Conservation (phyloP, 73 alveolate species). For the Diophrys sp. region DNA sequence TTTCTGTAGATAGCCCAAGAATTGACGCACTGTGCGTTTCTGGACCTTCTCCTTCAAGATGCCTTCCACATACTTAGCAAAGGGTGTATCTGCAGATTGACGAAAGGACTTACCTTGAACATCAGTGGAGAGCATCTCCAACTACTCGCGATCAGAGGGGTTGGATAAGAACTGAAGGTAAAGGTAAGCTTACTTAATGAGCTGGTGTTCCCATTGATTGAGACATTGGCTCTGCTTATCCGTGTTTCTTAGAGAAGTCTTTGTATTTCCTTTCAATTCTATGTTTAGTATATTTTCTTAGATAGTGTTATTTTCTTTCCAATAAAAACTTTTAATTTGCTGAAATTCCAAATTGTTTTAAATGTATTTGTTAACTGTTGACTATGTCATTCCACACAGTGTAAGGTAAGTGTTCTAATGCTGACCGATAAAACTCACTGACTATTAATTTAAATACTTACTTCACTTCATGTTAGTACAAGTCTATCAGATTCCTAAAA, state of each 20-base stretch:
- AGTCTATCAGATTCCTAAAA: background rate
- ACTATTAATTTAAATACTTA: background rate
- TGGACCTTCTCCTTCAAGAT: background rate
- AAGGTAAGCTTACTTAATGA: background rate
- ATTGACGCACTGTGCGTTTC: background rate
- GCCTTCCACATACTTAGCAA: background rate
- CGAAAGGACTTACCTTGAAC: background rate
- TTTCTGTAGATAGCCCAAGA: background rate
- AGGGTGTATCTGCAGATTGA: background rate
- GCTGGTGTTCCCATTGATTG: background rate
- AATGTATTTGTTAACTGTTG: background rate
- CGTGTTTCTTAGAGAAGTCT: background rate
- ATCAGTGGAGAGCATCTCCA: background rate
- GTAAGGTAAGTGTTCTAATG: slow-evolving; percentile 1
- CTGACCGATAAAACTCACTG: background rate
- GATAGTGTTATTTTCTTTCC: background rate
- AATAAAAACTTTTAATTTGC: background rate
- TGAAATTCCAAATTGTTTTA: background rate
- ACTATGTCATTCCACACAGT: slow-evolving; percentile 1
- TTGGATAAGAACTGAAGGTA: background rate
- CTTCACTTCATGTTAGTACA: background rate
- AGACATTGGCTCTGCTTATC: background rate
- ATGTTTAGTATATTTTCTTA: background rate
- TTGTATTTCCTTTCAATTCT: background rate
- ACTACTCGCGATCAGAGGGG: background rate